Percentiles rank a stretch among this genome's conserved stretches.
phyloP scores from a whole-genome alignment of 345 rosid species.

The Populus alba region DNA sequence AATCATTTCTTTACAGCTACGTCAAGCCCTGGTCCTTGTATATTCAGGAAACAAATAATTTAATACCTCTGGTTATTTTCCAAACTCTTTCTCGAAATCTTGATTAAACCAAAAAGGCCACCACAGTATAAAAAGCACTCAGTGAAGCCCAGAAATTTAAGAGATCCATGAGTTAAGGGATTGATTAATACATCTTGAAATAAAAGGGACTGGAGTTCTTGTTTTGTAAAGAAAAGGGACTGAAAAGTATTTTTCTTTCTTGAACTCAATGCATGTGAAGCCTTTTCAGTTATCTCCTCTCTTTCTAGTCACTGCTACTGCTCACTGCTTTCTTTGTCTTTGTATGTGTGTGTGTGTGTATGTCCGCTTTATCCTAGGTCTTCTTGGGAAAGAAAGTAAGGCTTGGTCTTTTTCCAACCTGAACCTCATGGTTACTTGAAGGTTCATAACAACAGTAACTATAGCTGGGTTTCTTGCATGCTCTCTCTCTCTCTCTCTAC shows the following conservation, averaged over 20 bases:
- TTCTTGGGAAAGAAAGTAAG: conserved; percentile 48
- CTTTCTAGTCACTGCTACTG: not conserved
- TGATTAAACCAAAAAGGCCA: no score
- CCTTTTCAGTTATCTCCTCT: not conserved
- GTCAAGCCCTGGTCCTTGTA: not conserved
- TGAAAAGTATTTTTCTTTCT: not conserved
- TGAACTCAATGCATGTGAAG: not conserved
- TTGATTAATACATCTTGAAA: no score
- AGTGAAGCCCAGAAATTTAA: no score
- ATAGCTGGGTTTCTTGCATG: not conserved
- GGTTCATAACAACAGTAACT: not conserved
- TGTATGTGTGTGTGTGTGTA: not conserved
- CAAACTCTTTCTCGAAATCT: no score
- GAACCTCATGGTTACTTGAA: conserved; percentile 4
- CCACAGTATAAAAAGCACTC: no score
- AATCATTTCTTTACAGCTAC: not conserved
- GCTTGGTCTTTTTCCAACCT: conserved; percentile 37
- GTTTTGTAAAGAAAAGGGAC: not conserved
- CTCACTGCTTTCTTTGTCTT: not conserved
- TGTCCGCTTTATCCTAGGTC: conserved; percentile 13
- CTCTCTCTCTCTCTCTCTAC: conserved; percentile 8
- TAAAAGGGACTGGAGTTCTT: not conserved
- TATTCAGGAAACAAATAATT: not conserved
- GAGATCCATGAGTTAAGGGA: no score
- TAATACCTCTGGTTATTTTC: not conserved